Evolutionary conservation across 2,329 filamentous ascomycete species (phyloP).

Genomic region (Nothophaeocryptopus gaeumannii): DNA sequence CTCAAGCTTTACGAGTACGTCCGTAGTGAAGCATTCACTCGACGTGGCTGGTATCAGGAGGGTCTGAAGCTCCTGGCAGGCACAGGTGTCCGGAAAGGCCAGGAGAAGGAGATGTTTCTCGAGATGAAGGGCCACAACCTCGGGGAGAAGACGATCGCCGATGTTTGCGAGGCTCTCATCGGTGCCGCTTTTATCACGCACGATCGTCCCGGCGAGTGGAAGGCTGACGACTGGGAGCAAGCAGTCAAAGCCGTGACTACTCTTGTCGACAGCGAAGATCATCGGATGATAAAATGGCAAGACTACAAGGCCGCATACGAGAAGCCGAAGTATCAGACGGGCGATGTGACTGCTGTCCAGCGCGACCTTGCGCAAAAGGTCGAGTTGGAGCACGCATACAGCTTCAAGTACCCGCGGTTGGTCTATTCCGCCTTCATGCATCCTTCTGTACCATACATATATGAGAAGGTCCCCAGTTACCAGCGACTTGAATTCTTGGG

Average conservation of each 20-base stretch:
- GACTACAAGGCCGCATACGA: constrained; percentile 72
- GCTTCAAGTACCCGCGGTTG: constrained; percentile 72
- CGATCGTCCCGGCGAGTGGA: constrained; percentile 44
- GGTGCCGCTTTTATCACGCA: constrained; percentile 70
- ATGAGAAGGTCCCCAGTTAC: constrained; percentile 79
- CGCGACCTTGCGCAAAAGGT: constrained; percentile 65
- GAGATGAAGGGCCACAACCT: constrained; percentile 61
- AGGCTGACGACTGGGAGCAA: constrained; percentile 53
- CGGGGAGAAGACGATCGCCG: constrained; percentile 74
- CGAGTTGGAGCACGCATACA: constrained; percentile 57
- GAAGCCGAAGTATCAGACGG: constrained; percentile 68
- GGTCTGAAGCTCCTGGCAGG: constrained; percentile 71
- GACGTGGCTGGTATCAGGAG: constrained; percentile 83
- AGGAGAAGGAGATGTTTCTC: constrained; percentile 41
- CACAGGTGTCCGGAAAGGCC: constrained; percentile 31
- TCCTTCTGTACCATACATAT: constrained; percentile 72
- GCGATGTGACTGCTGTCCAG: constrained; percentile 62
- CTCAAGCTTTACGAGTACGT: constrained; percentile 71
- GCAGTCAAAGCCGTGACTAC: constrained; percentile 64
- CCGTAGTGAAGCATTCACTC: constrained; percentile 76
- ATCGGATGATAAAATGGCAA: constrained; percentile 64
- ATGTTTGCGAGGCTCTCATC: constrained; percentile 92
- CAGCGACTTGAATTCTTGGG: constrained; percentile 91
- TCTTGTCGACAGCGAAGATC: constrained; percentile 67
- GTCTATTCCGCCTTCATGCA: constrained; percentile 85